A percentile compares a stretch with the other conserved stretches of the same genome.
Evolutionary conservation across 106 monocot genomes (phyloP).

Genomic region (Gastrodia elata): DNA sequence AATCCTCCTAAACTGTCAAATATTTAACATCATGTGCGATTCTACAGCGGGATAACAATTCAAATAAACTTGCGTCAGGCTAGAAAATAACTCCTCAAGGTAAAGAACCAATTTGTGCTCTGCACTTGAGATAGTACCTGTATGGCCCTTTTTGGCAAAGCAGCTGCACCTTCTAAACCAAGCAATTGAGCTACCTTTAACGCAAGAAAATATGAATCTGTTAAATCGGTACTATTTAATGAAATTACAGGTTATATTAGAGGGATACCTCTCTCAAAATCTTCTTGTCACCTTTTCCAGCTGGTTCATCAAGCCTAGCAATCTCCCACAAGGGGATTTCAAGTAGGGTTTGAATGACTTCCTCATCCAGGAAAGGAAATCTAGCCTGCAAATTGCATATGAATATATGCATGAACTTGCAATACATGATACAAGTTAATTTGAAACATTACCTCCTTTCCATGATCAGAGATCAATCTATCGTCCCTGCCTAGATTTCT

Average conservation of each 20-base stretch:
- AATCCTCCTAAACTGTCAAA: no score
- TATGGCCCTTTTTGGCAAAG: conserved; percentile 85
- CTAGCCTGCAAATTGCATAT: conserved; percentile 48
- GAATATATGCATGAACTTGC: no score
- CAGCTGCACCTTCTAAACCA: conserved; percentile 58
- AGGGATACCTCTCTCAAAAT: conserved; percentile 85
- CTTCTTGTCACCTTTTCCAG: conserved; percentile 91
- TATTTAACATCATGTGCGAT: no score
- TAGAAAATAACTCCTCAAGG: background rate
- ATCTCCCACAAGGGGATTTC: conserved; percentile 88
- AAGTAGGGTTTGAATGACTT: conserved; percentile 73
- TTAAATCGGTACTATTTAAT: background rate
- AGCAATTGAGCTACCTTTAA: conserved; percentile 73
- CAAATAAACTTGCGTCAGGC: no score
- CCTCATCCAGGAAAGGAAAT: conserved; percentile 96
- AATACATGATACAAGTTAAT: background rate
- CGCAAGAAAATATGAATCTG: background rate
- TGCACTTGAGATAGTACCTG: conserved; percentile 38
- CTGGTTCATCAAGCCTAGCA: conserved; percentile 62
- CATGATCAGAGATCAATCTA: conserved; percentile 88
- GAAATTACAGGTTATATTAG: background rate
- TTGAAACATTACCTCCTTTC: conserved; percentile 61
- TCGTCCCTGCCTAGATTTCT: conserved; percentile 97
- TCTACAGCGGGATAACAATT: no score
- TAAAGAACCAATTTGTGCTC: background rate